Evolutionary conservation across 495 filamentous ascomycete species (phyloP).

Genomic region (Trichoderma asperelloides): DNA sequence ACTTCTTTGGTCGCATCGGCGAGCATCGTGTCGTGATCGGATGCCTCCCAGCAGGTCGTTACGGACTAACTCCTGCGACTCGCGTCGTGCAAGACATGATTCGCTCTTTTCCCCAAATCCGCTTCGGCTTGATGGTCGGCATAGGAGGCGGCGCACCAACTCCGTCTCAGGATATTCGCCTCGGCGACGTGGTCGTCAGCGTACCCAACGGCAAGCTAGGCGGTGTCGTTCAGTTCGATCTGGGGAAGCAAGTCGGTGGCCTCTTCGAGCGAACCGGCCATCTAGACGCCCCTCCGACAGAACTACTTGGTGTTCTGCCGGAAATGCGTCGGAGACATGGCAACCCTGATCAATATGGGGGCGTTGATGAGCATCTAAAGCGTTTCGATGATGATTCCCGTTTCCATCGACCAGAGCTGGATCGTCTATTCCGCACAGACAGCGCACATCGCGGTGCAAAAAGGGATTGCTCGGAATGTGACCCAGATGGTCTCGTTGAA

Average conservation of each 20-base stretch:
- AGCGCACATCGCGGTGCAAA: constrained; percentile 16
- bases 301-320: background rate
- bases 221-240: constrained; percentile 21
- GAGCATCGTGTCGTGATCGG: background rate
- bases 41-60: background rate
- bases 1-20: background rate
- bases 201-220: constrained; percentile 12
- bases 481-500: constrained; percentile 7
- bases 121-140: background rate
- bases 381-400: background rate
- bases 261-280: constrained; percentile 15
- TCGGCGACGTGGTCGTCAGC: constrained; percentile 31
- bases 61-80: background rate
- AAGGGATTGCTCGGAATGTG: constrained; percentile 11
- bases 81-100: background rate
- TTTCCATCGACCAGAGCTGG: background rate
- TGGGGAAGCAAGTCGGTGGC: constrained; percentile 18
- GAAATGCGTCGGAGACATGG: constrained; percentile 15
- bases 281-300: background rate
- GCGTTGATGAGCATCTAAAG: constrained; percentile 7
- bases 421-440: constrained; percentile 17
- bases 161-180: constrained; percentile 24
- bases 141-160: background rate
- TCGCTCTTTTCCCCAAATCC: background rate
- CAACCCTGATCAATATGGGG: constrained; percentile 4